Base-by-base conservation (phyloP, 495 filamentous ascomycete species). In the Lasiosphaeris hirsuta region DNA sequence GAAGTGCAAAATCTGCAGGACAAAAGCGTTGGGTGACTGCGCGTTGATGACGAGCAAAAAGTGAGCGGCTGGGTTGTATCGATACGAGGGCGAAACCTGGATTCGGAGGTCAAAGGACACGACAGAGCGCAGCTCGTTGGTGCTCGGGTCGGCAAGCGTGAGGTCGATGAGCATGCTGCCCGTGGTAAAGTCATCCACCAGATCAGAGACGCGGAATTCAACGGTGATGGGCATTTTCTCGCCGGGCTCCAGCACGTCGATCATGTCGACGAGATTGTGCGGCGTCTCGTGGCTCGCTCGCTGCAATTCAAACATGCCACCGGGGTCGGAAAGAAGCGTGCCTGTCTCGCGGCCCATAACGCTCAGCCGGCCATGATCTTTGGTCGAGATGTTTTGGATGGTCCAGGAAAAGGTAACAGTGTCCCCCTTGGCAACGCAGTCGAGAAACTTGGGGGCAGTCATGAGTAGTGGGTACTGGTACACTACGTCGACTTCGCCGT, bases 31-130 rank as follows among this genome's bases (percentile, higher is more conserved):
- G 1, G 54, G 57, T 0, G 63, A 63, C 19, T 60, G 56, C 1
- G 63, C 58, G 42, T 59, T 68, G 52, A 65, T 62, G 17, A 68
- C 58, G 3, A 65, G 63, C 14, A 68, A 43, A 19, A 61, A 63
- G 13, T 51, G 55, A 2, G 63, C 40, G 10, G 54, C 40, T 38
- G 63, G 63, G 45, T 61, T 65, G 45, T 58, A 59, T n/a, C 51
- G 52, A 36, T 65, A 68, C 10, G 59, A 56, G 8, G 55, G 59
- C 0, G 65, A 68, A 8, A 68, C 59, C 50, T 68, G 65, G 44
- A 68, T 68, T 11, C 44, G 57, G 10, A 68, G 57, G 30, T 60
- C 54, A 37, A 65, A 59, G 11, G 43, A 18, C 56, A 49, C 38
- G 13, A 68, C 41, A 10, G 51, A 34, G 0, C 65, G 45, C 34